Conservation (phyloP, 805 yeast genomes). For the Teunomyces pallodes region DNA sequence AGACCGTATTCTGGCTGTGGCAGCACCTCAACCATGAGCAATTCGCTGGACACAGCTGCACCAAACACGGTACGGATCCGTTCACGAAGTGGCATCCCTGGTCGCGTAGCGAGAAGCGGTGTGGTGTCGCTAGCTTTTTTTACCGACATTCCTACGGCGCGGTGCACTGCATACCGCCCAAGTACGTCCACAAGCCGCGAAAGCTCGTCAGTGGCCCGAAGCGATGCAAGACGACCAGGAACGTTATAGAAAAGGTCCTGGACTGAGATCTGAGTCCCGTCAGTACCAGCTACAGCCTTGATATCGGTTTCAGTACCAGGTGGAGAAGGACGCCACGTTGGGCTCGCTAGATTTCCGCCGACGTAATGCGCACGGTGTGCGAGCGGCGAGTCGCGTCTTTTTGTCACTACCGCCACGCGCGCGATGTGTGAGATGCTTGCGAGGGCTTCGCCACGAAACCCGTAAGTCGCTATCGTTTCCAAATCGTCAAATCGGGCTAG, state of each 20-base stretch:
- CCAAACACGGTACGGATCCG: conserved; percentile 77
- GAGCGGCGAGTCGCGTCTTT: conserved; percentile 53
- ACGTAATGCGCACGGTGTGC: conserved; percentile 72
- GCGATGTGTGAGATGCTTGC: conserved; percentile 93
- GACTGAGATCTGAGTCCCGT: conserved; percentile 81
- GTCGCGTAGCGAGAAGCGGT: conserved; percentile 60
- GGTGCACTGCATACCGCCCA: conserved; percentile 79
- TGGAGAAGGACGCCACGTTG: conserved; percentile 31
- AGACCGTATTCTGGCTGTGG: conserved; percentile 43
- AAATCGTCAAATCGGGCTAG: conserved; percentile 73
- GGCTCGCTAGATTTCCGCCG: conserved; percentile 59
- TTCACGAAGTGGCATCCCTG: conserved; percentile 52
- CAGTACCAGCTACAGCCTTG: conserved; percentile 77
- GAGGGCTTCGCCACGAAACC: conserved; percentile 95
- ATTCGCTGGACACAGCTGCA: conserved; percentile 58
- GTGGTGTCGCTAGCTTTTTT: conserved; percentile 77
- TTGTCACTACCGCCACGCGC: conserved; percentile 76
- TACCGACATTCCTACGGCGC: conserved; percentile 71
- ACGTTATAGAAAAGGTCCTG: conserved; percentile 89
- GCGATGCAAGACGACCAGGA: conserved; percentile 70
- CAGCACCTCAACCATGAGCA: conserved; percentile 47
- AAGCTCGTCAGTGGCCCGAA: conserved; percentile 73
- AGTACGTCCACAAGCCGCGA: conserved; percentile 75
- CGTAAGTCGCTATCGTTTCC: conserved; percentile 69
- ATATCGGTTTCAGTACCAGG: conserved; percentile 42